Evolutionary conservation across 2,329 filamentous ascomycete species (phyloP), one percentile per base, ranked within the genome.

Genomic region (Rhytidhysteron rufulum): DNA sequence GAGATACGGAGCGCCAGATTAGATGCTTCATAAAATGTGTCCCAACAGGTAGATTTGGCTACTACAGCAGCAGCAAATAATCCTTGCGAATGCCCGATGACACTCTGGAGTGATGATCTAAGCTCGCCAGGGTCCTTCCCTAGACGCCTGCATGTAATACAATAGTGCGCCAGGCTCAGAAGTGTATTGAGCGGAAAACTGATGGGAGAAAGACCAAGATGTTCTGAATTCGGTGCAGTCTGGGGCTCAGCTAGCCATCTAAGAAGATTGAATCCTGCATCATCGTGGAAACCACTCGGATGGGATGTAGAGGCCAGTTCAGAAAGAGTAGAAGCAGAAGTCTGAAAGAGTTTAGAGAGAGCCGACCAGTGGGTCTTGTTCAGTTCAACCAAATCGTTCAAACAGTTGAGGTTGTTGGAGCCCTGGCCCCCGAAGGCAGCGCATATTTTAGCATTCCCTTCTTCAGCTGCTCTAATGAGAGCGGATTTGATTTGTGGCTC

Each of bases 121-220:
- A 67, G 40, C 6, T 60, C 54, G 3, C 61, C 63, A 0, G 65
- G 65, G 5, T 53, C 52, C 2, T 54, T 49, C 7, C 55, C 43
- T 10, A 41, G 46, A 8, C 56, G 40, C 10, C 52, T 57, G 43
- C 61, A 63, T 2, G 36, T 32, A 15, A 48, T 20, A 15, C 39
- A 41, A 40, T 45, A 49, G 8, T 50, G 55, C 17, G 59, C 47
- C 17, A 69, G 53, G 33, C 62, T 56, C 8, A 65, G 36, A 10
- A 67, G 45, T 0, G 63, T 66, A 16, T 68, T 67, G 5, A 69
- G 34, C 2, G 67, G 66, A 31, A 68, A 61, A 48, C 66, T 69
- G 15, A 69, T 54, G 4, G 66, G 62, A 4, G 64, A 58, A 2
- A 58, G 58, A 22, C 61, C 46, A 3, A 69, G 50, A 37, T 63